Conservation (phyloP, 805 yeast genomes). For the Saturnispora galanensis region DNA sequence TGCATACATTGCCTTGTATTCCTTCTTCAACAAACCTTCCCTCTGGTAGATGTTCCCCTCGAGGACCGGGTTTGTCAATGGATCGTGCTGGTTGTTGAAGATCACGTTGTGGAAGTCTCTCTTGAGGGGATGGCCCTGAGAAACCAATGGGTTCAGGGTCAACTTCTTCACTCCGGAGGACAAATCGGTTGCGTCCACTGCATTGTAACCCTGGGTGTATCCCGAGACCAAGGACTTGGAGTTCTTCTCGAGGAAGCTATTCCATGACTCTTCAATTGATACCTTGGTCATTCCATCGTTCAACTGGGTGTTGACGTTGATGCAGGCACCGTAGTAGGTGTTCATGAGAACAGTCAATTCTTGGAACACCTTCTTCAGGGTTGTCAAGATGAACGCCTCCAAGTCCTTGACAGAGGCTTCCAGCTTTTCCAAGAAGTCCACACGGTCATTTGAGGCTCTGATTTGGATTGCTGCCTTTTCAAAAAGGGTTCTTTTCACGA, state of each 20-base stretch:
- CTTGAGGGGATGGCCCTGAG: slow-evolving; percentile 19
- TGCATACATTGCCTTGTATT: slow-evolving; percentile 35
- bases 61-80: slow-evolving; percentile 33
- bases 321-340: slow-evolving; percentile 23
- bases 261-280: slow-evolving; percentile 37
- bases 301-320: slow-evolving; percentile 24
- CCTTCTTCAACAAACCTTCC: slow-evolving; percentile 32
- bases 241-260: slow-evolving; percentile 28
- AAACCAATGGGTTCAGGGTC: slow-evolving; percentile 7
- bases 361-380: slow-evolving; percentile 31
- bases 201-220: neutral
- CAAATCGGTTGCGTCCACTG: no score
- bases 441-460: slow-evolving; percentile 35
- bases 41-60: slow-evolving; percentile 39
- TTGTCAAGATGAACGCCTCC: slow-evolving; percentile 35
- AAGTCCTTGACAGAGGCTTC: slow-evolving; percentile 32
- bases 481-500: slow-evolving; percentile 30
- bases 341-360: slow-evolving; percentile 22
- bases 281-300: slow-evolving; percentile 26
- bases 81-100: slow-evolving; percentile 32
- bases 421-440: slow-evolving; percentile 33
- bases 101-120: slow-evolving; percentile 28
- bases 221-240: slow-evolving; percentile 22
- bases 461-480: slow-evolving; percentile 33
- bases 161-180: slow-evolving; percentile 1